Conservation (phyloP, 345 rosid species). For the Kernera saxatilis region DNA sequence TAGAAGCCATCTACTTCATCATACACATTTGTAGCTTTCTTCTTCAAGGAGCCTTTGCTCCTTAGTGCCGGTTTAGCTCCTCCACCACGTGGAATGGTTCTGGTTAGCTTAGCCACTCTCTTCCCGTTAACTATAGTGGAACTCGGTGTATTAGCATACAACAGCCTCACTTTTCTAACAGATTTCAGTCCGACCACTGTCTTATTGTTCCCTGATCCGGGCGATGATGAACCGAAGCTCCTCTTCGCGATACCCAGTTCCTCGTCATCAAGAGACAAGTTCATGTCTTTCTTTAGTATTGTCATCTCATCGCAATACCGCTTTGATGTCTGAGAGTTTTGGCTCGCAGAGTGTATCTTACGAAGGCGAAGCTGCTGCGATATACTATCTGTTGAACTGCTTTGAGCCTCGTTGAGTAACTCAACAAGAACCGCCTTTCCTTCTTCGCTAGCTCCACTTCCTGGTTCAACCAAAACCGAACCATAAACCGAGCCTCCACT, state of each 20-base stretch:
- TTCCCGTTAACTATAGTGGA: constrained; percentile 43
- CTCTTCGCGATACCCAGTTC: constrained; percentile 22
- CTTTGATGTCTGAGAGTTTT: constrained; percentile 41
- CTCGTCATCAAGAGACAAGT: constrained; percentile 30
- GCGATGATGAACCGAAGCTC: constrained; percentile 29
- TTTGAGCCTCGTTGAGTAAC: constrained; percentile 50
- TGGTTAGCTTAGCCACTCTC: constrained; percentile 51
- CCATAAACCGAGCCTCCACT: constrained; percentile 51
- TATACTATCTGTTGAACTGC: constrained; percentile 34
- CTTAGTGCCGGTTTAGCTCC: constrained; percentile 51
- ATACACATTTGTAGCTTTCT: constrained; percentile 41
- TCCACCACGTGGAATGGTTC: constrained; percentile 41
- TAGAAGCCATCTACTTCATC: constrained; percentile 37
- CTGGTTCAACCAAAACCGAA: constrained; percentile 59
- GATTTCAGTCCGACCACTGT: constrained; percentile 45
- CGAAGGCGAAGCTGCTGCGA: constrained; percentile 41
- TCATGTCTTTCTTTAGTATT: background rate
- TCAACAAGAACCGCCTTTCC: constrained; percentile 49
- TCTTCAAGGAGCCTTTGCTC: constrained; percentile 53
- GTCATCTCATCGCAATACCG: constrained; percentile 18
- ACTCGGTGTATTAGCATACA: constrained; percentile 38
- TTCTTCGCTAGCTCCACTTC: constrained; percentile 40
- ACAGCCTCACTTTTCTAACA: constrained; percentile 44
- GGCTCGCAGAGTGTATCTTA: constrained; percentile 38
- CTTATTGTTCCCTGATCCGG: constrained; percentile 40